Base-by-base conservation (phyloP, 2,329 filamentous ascomycete species). In the Sporothrix schenckii region DNA sequence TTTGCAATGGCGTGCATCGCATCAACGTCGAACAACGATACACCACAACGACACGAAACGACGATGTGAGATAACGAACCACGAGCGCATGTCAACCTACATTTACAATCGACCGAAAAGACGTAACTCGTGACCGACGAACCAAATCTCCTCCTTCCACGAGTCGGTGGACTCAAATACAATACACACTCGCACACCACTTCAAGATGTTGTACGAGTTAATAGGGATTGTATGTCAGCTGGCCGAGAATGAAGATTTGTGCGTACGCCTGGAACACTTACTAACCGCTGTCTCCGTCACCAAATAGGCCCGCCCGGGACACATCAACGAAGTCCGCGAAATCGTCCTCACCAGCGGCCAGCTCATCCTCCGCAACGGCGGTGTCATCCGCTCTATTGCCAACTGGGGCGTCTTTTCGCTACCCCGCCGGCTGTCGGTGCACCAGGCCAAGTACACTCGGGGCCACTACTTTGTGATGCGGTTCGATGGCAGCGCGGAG, bases 401-500 rank as follows among this genome's bases (percentile, higher is more conserved):
- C 75, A 99, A 99, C 86, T 99, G 95, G 95, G 95, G 95, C 78
- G 87, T 92, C 75, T 97, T 95, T 83, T 86, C 90, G 63, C 90
- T 99, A 21, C 94, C 95, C 63, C 91, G 89, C 75, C 88, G 92
- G 73, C 86, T 90, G 71, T 90, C 89, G 73, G 90, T 91, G 78
- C 90, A 96, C 81, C 93, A 97, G 82, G 89, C 91, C 76, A 89
- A 89, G 75, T 91, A 98, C 86, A 88, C 88, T 74, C 87, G 89
- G 75, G 95, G 95, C 69, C 94, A 98, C 84, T 97, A 99, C 86
- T 99, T 99, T 81, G 91, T 97, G 78, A 92, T 99, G 91, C 92
- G 95, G 76, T 99, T 97, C 85, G 95, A 99, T 80, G 83, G 91
- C 70, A 91, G 89, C 72, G 83, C 89, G 9, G 80, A 84, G 66